These are phyloP conservation scores for Populus euphratica DNA, from an alignment of 345 rosid species.

Conservation along the genomic window DNA sequence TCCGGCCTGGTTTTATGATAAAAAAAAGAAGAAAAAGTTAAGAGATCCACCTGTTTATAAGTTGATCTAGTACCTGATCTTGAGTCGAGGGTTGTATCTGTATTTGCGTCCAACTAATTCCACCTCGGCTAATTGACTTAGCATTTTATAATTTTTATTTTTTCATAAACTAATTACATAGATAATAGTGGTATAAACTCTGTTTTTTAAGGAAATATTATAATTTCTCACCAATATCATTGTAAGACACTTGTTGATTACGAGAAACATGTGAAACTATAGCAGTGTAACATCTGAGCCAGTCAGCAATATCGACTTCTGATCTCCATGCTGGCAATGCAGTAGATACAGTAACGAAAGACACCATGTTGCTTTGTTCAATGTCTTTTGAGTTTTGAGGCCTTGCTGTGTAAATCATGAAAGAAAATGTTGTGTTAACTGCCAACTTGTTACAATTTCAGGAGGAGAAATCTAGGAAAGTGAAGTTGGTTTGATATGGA, in stretches of 20 bases:
- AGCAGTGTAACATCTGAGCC: neutral
- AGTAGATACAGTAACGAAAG: neutral
- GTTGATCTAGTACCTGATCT: too few relatives aligned
- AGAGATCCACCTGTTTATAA: too few relatives aligned
- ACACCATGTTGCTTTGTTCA: neutral
- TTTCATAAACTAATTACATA: neutral
- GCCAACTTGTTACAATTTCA: conserved; percentile 5
- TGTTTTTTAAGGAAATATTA: too few relatives aligned
- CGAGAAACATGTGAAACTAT: too few relatives aligned
- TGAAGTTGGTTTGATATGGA: conserved; percentile 45
- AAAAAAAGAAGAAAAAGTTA: too few relatives aligned
- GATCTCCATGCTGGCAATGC: neutral
- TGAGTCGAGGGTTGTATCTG: too few relatives aligned
- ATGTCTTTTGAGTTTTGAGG: neutral
- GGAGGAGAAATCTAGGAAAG: neutral
- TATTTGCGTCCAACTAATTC: neutral
- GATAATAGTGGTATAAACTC: too few relatives aligned
- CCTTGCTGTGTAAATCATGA: neutral
- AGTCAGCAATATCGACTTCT: neutral
- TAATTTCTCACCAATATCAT: too few relatives aligned
- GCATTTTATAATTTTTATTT: neutral
- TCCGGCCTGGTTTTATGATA: too few relatives aligned
- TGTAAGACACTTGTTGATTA: too few relatives aligned
- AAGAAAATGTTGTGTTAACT: neutral
- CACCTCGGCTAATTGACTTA: neutral